Evolutionary conservation across 2,329 filamentous ascomycete genomes (phyloP).

Genomic region (Aspergillus sp.): DNA sequence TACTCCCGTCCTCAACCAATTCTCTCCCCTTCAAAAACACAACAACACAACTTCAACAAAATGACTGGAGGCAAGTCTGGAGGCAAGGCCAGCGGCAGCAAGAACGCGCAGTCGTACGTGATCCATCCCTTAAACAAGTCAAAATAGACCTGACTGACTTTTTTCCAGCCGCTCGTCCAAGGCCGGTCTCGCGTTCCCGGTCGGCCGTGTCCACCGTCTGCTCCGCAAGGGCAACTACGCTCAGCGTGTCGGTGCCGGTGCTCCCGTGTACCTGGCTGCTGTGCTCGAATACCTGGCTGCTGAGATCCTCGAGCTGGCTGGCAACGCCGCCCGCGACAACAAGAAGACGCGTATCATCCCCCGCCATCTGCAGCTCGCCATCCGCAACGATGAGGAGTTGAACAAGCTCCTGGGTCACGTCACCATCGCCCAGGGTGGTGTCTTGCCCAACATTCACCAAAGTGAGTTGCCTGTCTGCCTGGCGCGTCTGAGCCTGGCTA

Average conservation of each 20-base stretch:
- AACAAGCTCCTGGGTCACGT: conserved; percentile 97
- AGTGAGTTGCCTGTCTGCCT: conserved; percentile 51
- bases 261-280: conserved; percentile 91
- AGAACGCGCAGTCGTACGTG: conserved; percentile 96
- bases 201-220: conserved; percentile 98
- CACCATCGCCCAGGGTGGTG: conserved; percentile 95
- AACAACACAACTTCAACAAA: conserved; percentile 48
- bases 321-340: conserved; percentile 98
- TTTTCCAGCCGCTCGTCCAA: conserved; percentile 82
- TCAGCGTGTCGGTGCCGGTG: conserved; percentile 96
- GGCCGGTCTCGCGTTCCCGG: conserved; percentile 96
- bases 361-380: conserved; percentile 96
- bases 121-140: conserved; percentile 12
- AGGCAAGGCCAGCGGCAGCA: conserved; percentile 97
- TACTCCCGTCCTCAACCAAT: conserved; percentile 3
- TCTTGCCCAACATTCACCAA: conserved; percentile 93
- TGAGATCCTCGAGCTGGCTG: conserved; percentile 97
- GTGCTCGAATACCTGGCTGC: conserved; percentile 98
- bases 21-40: conserved; percentile 11
- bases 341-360: conserved; percentile 99
- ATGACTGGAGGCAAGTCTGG: conserved; percentile 99
- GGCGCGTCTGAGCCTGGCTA: not conserved
- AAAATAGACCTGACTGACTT: conserved; percentile 35
- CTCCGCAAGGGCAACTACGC: conserved; percentile 99
- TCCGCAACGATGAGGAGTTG: conserved; percentile 98